Conservation (phyloP, 2,329 filamentous ascomycete species). For the Aspergillus sp. region DNA sequence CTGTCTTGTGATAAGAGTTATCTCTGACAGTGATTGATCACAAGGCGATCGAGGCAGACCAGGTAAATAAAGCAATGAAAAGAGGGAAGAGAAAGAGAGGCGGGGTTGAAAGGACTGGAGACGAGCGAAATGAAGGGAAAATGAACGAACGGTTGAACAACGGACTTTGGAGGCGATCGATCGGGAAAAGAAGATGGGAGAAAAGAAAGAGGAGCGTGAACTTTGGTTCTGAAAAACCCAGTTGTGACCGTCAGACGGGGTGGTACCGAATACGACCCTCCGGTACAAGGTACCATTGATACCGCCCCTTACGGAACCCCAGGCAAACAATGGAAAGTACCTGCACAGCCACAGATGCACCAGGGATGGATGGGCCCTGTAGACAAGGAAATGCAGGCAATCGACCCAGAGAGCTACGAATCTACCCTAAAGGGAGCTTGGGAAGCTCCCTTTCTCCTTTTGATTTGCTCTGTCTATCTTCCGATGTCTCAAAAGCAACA, state of each 20-base stretch:
- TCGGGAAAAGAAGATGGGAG: conserved; percentile 11
- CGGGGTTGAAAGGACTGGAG: conserved; percentile 3
- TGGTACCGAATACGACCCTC: conserved; percentile 10
- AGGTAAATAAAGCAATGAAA: background rate
- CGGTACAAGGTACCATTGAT: background rate
- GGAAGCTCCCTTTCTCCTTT: background rate
- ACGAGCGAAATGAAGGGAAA: background rate
- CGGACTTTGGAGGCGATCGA: conserved; percentile 4
- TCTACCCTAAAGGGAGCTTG: background rate
- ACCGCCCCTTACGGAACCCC: background rate
- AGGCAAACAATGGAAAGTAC: background rate
- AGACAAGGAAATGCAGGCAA: background rate
- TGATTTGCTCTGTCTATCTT: background rate
- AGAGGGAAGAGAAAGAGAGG: background rate
- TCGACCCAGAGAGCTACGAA: background rate
- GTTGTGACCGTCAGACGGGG: conserved; percentile 8
- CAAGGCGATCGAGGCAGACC: background rate
- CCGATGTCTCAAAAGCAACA: background rate
- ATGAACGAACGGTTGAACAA: background rate
- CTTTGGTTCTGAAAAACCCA: conserved; percentile 3
- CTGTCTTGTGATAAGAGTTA: too few relatives aligned
- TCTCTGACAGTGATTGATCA: background rate
- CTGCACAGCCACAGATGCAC: conserved; percentile 9
- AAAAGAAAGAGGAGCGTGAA: conserved; percentile 2
- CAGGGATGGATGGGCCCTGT: background rate